Evolutionary conservation across 2,329 filamentous ascomycete genomes (phyloP), one percentile per base, ranked within the genome.

Genomic region (Exophiala calicioides): DNA sequence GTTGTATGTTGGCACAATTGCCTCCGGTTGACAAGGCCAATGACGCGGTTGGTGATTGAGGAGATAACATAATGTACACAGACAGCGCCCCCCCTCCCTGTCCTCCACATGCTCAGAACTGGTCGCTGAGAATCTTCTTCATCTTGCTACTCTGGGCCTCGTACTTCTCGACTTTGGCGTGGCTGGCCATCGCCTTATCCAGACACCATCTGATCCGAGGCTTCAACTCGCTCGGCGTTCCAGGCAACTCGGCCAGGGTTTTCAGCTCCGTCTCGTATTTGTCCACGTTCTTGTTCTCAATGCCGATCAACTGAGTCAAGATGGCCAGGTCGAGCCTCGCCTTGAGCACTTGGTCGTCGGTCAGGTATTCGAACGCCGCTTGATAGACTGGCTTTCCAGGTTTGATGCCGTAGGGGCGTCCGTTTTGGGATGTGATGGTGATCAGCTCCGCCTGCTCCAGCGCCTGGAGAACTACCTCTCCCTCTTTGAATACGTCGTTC

Each of bases 401-500:
- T 43, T 78, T 83, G 65, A 97, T 86, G 23, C 75, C 75, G 47
- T 84, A 81, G 0, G 93, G 91, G 0, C 90, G 83, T 0, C 93
- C 91, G 34, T 86, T 85, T 38, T 77, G 72, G 3, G 81, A 81
- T 19, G 79, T 78, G 40, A 97, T 82, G 1, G 82, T 80, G 62
- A 98, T 90, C 23, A 97, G 80, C 65, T 97, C 93, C 0, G 87
- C 83, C 60, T 89, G 85, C 41, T 90, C 85, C 1, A 98, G 81
- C 0, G 83, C 83, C 49, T 89, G 86, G 9, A 98, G 76, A 0
- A 86, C 86, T 0, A 76, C 72, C 59, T 95, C 90, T 48, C 86
- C 87, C 48, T 81, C 79, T 16, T 84, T 81, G 68, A 94, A 95
- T 0, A 87, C 78, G 44, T 86, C 82, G 3, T 84, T 81, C 2